Evolutionary conservation across 768 basidiomycete species (phyloP), one percentile per base, ranked within the genome.

Genomic region (Calvatia gigantea): DNA sequence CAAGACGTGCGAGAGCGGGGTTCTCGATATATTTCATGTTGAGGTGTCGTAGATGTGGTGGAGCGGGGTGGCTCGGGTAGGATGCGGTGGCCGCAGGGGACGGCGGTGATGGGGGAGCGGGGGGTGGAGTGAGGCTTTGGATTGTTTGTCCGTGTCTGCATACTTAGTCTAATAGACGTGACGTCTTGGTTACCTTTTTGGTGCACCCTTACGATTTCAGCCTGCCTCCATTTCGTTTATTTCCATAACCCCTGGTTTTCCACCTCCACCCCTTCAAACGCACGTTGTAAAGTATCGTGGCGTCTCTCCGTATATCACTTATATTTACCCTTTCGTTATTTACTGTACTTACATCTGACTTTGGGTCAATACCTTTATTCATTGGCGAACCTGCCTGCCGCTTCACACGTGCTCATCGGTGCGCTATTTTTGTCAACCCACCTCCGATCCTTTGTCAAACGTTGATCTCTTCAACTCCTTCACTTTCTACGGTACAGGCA

Each of bases 21-120:
- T 81, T 79, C 65, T 94, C 89, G 62, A 95, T 87, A 75, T 86
- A 94, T 73, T 95, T 95, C 94, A 96, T 95, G 62, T 21, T 29
- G 29, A 29, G 46, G 6, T 21, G 41, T 42, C 19, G 41, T 21
- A 19, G 11, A 9, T 2, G 39, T 41, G 35, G 45, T 15, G 38
- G 23, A 6, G 31, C 17, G 46, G 46, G 14, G 28, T 23, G 47
- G 25, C 5, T 14, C 25, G 21, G 45, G 37, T 2, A 15, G 4
- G 32, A 4, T 6, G 41, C 28, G 8, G 29, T 19, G 17, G 31
- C 19, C 44, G 53, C 35, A 14, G 51, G 4, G 41, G 43, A 39
- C 32, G 46, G 46, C 35, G 45, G 43, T 46, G 52, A 41, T 41
- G 46, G 49, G 51, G 59, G 17, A 31, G 33, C 19, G 54, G 45